Evolutionary conservation across 1,284 basidiomycete species (phyloP), one percentile per base, ranked within the genome.

Genomic region (Pseudozyma sp.): DNA sequence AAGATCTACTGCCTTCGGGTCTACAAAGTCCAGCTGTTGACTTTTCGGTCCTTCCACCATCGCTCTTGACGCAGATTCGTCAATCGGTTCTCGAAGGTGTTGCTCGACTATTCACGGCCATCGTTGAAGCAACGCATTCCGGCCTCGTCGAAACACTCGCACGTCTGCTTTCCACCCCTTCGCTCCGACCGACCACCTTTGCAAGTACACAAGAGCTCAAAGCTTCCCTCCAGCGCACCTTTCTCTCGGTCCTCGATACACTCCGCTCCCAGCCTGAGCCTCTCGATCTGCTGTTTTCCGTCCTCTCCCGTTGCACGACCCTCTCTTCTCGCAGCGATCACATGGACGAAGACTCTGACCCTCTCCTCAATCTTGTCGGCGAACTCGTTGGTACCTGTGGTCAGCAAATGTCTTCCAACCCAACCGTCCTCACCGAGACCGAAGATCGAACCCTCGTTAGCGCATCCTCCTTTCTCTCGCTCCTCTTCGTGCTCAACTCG

Each of bases 321-420:
- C 19, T 47, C 14, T 47, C 45, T 18, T 14, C 7, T 7, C 9
- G 21, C 19, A 25, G 18, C 45, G 13, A 47, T 21, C 12, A 25
- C 19, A 47, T 47, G 45, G 45, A 47, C 19, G 39, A 40, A 34
- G 47, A 21, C 5, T 21, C 59, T 1, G 65, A 69, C 19, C 21
- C 52, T 1, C 45, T 70, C 3, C 14, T 53, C 10, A 44, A 45
- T 12, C 54, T 70, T 0, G 57, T 69, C 1, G 63, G 60, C 18
- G 72, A 75, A 34, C 60, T 75, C 5, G 63, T 75, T 36, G 72
- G 57, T 5, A n/a, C 70, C 7, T 75, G 72, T 43, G 64, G 72
- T 7, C 67, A 70, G 31, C 67, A 70, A 36, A 61, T 75, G 67
- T 65, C 72, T 0, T 58, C 59, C 19, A 55, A 74, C 16, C 71